Percentiles rank a stretch among this genome's conserved stretches.
Evolutionary conservation across 306 rosid genomes (phyloP).

Genomic region (Lotus japonicus): DNA sequence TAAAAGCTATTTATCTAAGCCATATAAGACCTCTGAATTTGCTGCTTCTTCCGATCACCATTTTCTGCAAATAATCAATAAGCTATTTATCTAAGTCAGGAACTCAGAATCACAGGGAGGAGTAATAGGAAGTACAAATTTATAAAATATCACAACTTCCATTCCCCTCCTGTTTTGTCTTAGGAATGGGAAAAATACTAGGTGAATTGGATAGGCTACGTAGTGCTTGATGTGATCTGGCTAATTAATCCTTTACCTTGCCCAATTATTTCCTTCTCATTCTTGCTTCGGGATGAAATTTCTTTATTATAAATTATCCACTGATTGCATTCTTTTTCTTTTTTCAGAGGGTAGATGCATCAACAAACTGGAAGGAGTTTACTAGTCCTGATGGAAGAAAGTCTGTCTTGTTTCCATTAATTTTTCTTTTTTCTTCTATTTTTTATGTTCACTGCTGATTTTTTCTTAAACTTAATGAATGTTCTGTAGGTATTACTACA

Average conservation of each 20-base stretch:
- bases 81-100: neutral
- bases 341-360: conserved; percentile 84
- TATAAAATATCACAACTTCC: neutral
- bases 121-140: conserved; percentile 10
- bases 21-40: neutral
- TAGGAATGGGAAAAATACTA: conserved; percentile 2
- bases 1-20: conserved; percentile 5
- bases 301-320: conserved; percentile 17
- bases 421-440: neutral
- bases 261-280: conserved; percentile 13
- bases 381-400: conserved; percentile 87
- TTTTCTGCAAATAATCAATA: conserved; percentile 13
- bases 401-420: conserved; percentile 38
- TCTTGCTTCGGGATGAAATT: conserved; percentile 14
- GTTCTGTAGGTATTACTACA: conserved; percentile 69
- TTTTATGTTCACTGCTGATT: conserved; percentile 10
- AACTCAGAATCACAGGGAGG: neutral
- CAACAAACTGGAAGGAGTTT: conserved; percentile 93
- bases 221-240: conserved; percentile 19
- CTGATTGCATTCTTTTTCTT: conserved; percentile 34
- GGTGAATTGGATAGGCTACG: neutral
- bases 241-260: conserved; percentile 13
- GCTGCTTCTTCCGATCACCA: conserved; percentile 2
- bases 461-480: conserved; percentile 21
- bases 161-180: neutral